phyloP scores from a whole-genome alignment of 2,329 filamentous ascomycete genomes.

The Beauveria sp. region DNA sequence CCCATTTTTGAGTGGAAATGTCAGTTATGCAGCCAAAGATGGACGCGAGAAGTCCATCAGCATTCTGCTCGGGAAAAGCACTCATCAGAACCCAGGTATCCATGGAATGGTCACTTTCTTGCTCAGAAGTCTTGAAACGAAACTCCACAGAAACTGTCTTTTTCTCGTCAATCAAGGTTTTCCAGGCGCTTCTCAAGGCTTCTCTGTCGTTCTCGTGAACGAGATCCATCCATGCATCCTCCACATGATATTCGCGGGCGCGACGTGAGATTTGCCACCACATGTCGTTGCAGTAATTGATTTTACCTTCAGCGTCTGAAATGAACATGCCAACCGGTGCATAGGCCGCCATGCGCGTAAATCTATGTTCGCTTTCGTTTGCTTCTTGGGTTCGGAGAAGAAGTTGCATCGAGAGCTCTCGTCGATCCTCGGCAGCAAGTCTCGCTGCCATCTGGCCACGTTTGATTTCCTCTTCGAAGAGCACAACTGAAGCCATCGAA shows the following conservation, averaged over 20 bases:
- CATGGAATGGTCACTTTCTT: constrained; percentile 49
- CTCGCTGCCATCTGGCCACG: constrained; percentile 66
- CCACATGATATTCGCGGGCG: constrained; percentile 47
- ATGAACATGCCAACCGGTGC: constrained; percentile 82
- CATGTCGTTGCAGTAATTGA: constrained; percentile 76
- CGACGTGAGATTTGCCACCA: constrained; percentile 67
- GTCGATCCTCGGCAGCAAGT: constrained; percentile 66
- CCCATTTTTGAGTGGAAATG: constrained; percentile 79
- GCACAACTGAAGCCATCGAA: constrained; percentile 70
- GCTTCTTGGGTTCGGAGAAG: constrained; percentile 56
- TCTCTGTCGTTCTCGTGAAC: constrained; percentile 59
- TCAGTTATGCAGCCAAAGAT: constrained; percentile 79
- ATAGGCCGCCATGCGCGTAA: constrained; percentile 78
- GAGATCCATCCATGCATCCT: constrained; percentile 64
- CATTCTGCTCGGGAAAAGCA: constrained; percentile 64
- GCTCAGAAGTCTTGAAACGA: constrained; percentile 62
- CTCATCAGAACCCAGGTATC: constrained; percentile 75
- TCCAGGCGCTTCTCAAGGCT: constrained; percentile 54
- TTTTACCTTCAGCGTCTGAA: constrained; percentile 60
- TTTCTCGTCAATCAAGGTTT: constrained; percentile 51
- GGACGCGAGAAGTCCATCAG: constrained; percentile 57
- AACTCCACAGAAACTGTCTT: constrained; percentile 64
- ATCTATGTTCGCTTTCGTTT: constrained; percentile 64
- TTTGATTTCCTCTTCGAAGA: constrained; percentile 77
- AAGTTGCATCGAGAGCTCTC: constrained; percentile 69